Percentiles rank a stretch among this genome's conserved stretches.
phyloP scores from a whole-genome alignment of 2,329 filamentous ascomycete genomes.

The Anthostomella pinea region DNA sequence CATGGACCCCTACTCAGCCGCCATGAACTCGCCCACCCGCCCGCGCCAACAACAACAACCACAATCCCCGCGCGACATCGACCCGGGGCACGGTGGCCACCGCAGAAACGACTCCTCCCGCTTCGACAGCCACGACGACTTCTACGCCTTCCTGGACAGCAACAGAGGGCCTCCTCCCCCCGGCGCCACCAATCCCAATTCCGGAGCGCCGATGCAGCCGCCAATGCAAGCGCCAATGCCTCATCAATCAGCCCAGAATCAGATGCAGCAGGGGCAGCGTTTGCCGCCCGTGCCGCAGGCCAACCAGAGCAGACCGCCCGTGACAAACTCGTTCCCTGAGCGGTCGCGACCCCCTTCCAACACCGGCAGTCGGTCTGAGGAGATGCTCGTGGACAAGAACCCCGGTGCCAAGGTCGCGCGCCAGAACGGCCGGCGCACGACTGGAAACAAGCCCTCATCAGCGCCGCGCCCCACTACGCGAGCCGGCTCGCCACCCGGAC shows the following conservation, averaged over 20 bases:
- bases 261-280: slow-evolving; percentile 19
- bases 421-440: slow-evolving; percentile 25
- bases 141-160: slow-evolving; percentile 31
- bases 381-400: slow-evolving; percentile 28
- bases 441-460: slow-evolving; percentile 14
- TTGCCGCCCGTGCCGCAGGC: slow-evolving; percentile 11
- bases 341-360: slow-evolving; percentile 29
- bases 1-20: slow-evolving; percentile 16
- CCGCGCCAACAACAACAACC: slow-evolving; percentile 12
- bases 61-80: slow-evolving; percentile 15
- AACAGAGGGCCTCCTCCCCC: slow-evolving; percentile 21
- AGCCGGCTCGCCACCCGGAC: slow-evolving; percentile 25
- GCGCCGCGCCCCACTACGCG: slow-evolving; percentile 20
- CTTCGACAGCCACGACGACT: slow-evolving; percentile 32
- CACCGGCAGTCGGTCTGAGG: slow-evolving; percentile 31
- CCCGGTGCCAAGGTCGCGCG: slow-evolving; percentile 21
- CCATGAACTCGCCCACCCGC: slow-evolving; percentile 12
- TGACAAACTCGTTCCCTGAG: slow-evolving; percentile 26
- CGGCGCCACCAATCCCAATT: slow-evolving; percentile 10
- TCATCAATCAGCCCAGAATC: slow-evolving; percentile 16
- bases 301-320: slow-evolving; percentile 27
- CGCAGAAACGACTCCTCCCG: slow-evolving; percentile 20
- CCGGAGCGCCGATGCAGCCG: slow-evolving; percentile 10
- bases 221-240: slow-evolving; percentile 12
- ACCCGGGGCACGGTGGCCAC: slow-evolving; percentile 13